phyloP scores from a whole-genome alignment of 1,284 basidiomycete genomes.

The Ceratobasidium sp. region DNA sequence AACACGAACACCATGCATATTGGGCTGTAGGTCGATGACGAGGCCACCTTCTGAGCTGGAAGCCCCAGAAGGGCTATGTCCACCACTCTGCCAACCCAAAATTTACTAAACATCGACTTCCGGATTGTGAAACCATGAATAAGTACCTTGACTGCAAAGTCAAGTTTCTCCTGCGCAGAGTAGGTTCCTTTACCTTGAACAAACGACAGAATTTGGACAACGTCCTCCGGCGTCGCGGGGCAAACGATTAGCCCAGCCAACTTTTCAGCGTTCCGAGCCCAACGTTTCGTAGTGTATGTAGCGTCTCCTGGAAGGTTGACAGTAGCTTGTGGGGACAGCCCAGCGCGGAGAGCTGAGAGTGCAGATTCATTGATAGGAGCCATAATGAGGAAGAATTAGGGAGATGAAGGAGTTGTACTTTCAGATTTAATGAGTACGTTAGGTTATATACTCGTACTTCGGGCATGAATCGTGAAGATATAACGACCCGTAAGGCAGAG shows the following conservation, averaged over 20 bases:
- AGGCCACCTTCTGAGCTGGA: conserved; percentile 47
- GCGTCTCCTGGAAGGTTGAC: too few relatives aligned
- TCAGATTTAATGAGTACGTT: too few relatives aligned
- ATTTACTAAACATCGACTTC: conserved; percentile 62
- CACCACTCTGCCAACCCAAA: conserved; percentile 38
- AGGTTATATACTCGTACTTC: too few relatives aligned
- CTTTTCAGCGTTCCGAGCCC: conserved; percentile 30
- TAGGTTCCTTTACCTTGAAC: conserved; percentile 10
- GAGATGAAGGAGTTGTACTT: too few relatives aligned
- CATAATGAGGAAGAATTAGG: too few relatives aligned
- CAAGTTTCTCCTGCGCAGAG: conserved; percentile 11
- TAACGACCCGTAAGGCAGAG: too few relatives aligned
- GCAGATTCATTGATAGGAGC: too few relatives aligned
- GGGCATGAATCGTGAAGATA: too few relatives aligned
- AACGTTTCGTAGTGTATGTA: conserved; percentile 7
- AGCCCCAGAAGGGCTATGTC: conserved; percentile 42
- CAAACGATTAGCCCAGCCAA: conserved; percentile 9
- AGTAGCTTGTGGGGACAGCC: too few relatives aligned
- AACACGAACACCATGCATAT: conserved; percentile 44
- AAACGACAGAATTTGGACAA: conserved; percentile 19
- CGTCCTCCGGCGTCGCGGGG: background rate
- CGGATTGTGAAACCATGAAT: conserved; percentile 72
- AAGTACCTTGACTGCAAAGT: conserved; percentile 34
- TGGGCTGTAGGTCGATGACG: conserved; percentile 45
- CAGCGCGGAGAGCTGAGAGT: too few relatives aligned